Conservation (phyloP, 176 grass and related monocot species). For the Alloteropsis semialata region DNA sequence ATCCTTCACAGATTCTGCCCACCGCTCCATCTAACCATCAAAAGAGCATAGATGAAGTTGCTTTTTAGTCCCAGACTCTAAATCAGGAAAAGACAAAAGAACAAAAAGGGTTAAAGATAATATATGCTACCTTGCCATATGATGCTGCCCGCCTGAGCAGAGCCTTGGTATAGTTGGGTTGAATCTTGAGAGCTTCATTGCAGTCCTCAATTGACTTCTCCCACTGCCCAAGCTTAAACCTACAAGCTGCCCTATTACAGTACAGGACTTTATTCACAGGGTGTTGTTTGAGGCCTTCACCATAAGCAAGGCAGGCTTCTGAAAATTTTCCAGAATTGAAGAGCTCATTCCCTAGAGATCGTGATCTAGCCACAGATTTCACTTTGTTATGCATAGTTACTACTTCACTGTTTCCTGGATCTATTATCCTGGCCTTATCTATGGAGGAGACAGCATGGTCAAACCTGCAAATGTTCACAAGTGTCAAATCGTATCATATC, state of each 20-base stretch:
- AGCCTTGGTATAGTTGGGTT: constrained; percentile 91
- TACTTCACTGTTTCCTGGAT: constrained; percentile 63
- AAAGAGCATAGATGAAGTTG: constrained; percentile 8
- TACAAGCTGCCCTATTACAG: constrained; percentile 94
- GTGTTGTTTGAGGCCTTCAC: constrained; percentile 80
- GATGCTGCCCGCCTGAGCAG: constrained; percentile 94
- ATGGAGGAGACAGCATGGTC: constrained; percentile 72
- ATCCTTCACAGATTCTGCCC: constrained; percentile 84
- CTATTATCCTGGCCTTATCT: constrained; percentile 72
- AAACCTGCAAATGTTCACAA: constrained; percentile 57
- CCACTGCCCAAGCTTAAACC: constrained; percentile 86
- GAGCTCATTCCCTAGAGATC: constrained; percentile 81
- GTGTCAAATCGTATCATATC: constrained; percentile 27
- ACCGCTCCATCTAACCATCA: constrained; percentile 73
- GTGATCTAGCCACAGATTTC: constrained; percentile 68
- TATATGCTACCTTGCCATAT: constrained; percentile 61
- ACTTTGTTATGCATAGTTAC: constrained; percentile 59
- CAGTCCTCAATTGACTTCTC: constrained; percentile 92
- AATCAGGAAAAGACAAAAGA: background rate
- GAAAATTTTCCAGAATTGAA: constrained; percentile 81
- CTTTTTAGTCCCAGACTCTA: background rate
- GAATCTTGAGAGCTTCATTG: constrained; percentile 88
- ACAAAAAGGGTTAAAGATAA: background rate
- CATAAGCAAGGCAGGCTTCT: constrained; percentile 85
- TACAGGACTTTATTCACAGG: constrained; percentile 82